phyloP scores from a whole-genome alignment of 2,329 filamentous ascomycete species.

The Diaporthe sp. region DNA sequence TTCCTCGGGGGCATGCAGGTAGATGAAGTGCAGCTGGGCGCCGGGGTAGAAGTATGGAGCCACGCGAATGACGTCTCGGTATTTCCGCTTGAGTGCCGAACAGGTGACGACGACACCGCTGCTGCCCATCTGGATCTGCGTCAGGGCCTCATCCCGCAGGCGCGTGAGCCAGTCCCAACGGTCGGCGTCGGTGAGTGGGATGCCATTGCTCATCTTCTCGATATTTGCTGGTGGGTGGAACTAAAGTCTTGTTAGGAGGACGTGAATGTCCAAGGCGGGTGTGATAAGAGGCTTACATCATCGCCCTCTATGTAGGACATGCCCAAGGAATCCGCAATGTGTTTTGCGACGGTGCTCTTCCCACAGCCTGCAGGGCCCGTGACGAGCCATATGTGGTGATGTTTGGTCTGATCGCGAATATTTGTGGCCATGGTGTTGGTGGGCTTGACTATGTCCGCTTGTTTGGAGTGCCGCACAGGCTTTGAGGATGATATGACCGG shows the following conservation, averaged over 20 bases:
- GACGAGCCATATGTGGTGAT: conserved; percentile 84
- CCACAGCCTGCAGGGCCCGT: conserved; percentile 85
- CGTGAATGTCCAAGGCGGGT: not conserved
- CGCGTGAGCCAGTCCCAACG: conserved; percentile 97
- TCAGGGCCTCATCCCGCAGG: conserved; percentile 78
- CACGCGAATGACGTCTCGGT: conserved; percentile 90
- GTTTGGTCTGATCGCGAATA: conserved; percentile 49
- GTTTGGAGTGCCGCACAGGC: conserved; percentile 43
- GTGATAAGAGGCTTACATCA: conserved; percentile 68
- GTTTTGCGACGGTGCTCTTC: conserved; percentile 81
- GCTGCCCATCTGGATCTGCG: conserved; percentile 68
- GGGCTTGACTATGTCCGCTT: conserved; percentile 49
- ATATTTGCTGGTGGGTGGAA: conserved; percentile 85
- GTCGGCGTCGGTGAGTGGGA: conserved; percentile 90
- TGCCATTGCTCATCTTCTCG: conserved; percentile 89
- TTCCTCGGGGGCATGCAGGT: conserved; percentile 83
- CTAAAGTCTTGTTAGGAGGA: conserved; percentile 54
- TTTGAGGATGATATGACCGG: conserved; percentile 50
- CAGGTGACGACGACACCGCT: conserved; percentile 93
- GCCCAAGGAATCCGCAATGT: conserved; percentile 72
- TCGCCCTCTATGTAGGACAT: conserved; percentile 85
- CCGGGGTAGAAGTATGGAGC: conserved; percentile 81
- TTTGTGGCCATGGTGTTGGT: conserved; percentile 49
- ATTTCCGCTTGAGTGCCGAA: conserved; percentile 96
- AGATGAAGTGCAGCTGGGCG: conserved; percentile 92